phyloP scores from a whole-genome alignment of 176 grass and related monocot genomes.

The Aegilops sharonensis region DNA sequence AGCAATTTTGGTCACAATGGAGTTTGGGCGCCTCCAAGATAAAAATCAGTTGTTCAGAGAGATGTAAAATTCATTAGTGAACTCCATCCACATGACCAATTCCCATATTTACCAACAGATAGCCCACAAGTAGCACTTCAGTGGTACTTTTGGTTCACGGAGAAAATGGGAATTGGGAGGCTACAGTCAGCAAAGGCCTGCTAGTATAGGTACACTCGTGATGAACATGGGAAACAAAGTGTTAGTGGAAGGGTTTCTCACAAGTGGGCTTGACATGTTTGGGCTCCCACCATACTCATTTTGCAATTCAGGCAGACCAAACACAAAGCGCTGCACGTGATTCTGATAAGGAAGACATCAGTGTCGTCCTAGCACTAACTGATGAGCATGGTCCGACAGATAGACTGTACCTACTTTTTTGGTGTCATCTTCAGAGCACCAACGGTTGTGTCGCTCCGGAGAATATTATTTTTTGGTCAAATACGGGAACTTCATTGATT shows the following conservation, averaged over 20 bases:
- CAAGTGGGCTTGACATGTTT: slow-evolving; percentile 1
- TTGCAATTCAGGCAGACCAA: background rate
- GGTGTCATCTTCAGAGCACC: too few relatives aligned
- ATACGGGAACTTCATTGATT: background rate
- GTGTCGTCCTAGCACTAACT: background rate
- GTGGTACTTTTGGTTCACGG: background rate
- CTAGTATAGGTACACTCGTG: background rate
- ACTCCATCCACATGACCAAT: background rate
- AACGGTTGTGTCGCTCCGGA: background rate
- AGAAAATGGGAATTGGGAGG: background rate
- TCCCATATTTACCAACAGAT: background rate
- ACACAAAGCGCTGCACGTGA: background rate
- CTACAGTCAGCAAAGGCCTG: background rate
- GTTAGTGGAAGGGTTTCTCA: background rate
- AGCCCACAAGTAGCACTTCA: background rate
- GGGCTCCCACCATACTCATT: slow-evolving; percentile 9
- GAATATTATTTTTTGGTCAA: background rate
- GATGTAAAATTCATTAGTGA: background rate
- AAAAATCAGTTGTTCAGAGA: background rate
- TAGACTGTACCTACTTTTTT: too few relatives aligned
- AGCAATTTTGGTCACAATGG: background rate
- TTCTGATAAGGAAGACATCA: background rate
- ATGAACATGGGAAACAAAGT: slow-evolving; percentile 18
- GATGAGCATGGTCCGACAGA: background rate
- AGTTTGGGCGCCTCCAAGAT: background rate